Conservation (phyloP, 208 protist genomes). For the Acanthamoeba lugdunensis region DNA sequence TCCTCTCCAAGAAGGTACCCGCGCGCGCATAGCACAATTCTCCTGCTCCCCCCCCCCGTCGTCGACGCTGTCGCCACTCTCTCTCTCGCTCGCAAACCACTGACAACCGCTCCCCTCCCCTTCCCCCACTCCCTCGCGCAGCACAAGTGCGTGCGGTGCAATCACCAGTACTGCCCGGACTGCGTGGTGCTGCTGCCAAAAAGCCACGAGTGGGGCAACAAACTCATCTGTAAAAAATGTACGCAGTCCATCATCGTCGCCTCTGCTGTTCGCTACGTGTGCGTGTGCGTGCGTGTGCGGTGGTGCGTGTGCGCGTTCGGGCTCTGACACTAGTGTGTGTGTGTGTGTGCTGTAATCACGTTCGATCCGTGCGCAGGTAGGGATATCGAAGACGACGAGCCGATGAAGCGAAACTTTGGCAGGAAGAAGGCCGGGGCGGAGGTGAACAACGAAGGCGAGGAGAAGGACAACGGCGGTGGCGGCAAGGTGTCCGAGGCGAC, state of each 20-base stretch:
- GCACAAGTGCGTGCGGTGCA: constrained; percentile 58
- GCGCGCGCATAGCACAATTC: not conserved
- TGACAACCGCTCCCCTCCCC: too few species aligned
- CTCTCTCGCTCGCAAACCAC: not conserved
- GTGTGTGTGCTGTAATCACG: not conserved
- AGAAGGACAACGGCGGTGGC: not conserved
- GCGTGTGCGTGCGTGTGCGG: too few species aligned
- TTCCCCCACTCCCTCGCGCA: not conserved
- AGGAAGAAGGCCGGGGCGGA: constrained; percentile 14
- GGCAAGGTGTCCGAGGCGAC: not conserved
- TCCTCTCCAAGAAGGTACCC: constrained; percentile 32
- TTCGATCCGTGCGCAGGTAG: not conserved
- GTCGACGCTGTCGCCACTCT: not conserved
- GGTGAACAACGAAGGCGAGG: not conserved
- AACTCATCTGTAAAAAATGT: constrained; percentile 50
- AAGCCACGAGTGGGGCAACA: constrained; percentile 42
- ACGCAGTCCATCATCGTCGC: not conserved
- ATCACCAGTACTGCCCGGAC: constrained; percentile 47
- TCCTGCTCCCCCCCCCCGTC: not conserved
- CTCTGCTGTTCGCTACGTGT: not conserved
- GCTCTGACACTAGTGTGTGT: too few species aligned
- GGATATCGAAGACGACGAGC: constrained; percentile 47
- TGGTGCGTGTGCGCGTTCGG: too few species aligned
- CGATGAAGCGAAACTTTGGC: constrained; percentile 40
- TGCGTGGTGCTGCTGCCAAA: constrained; percentile 46